Evolutionary conservation across 352 stramenopile genomes (phyloP), one percentile per base, ranked within the genome.

Genomic region (Phytophthora megakarya): DNA sequence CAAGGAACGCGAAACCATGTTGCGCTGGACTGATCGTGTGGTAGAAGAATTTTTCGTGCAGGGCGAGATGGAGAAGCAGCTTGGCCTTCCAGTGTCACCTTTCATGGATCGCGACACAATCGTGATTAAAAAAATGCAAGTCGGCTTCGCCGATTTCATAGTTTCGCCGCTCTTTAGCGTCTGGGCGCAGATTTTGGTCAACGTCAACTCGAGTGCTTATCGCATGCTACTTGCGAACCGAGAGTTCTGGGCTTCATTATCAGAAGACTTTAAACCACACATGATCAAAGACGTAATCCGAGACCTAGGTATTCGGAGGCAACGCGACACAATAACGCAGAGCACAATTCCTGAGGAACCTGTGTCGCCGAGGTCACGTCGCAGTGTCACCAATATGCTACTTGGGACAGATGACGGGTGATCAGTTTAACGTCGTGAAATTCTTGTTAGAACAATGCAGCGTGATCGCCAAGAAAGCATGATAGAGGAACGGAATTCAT

Each of bases 11-110:
- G 70, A 87, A 47, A 79, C 93, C 18, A 94, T 96, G 76, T 79
- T 97, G 52, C 84, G 88, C 57, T 99, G 96, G 96, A 95, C 92
- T 0, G 86, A 98, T 51, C 87, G 93, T 19, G 91, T 98, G 10
- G 81, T 98, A 12, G 86, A 97, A 32, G 97, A 99, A 79, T 98
- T 98, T 63, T 99, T 98, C 62, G 56, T 88, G 18, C 96, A 99
- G 66, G 97, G 97, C 32, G 96, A 99, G 54, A 88, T 97, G 70
- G 97, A 99, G 69, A 98, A 98, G 61, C 74, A 91, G 48, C 68
- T 97, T 3, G 73, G 76, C 7, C 67, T 99, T 3, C 73, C 91
- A 2, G 80, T 98, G 1, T 98, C 87, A 26, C 94, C 95, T 2
- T 97, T 98, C 65, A 98, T 97, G 88, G 92, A 98, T 69, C 80